Evolutionary conservation across 495 filamentous ascomycete genomes (phyloP), one percentile per base, ranked within the genome.

Genomic region (Podospora australis): DNA sequence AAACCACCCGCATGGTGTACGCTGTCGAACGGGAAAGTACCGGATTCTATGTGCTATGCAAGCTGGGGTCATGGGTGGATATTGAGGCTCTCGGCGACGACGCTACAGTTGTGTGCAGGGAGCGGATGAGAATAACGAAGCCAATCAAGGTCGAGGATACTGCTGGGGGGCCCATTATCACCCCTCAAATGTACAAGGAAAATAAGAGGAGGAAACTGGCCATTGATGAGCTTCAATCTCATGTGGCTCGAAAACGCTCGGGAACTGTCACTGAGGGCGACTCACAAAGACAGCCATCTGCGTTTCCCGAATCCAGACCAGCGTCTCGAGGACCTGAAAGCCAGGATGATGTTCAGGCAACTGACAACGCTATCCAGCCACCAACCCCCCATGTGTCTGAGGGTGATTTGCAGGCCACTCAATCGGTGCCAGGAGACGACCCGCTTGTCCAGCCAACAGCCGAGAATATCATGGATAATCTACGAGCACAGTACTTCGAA

Each of bases 401-500:
- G 0, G 13, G 2, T 36, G 32, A 14, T 34, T 10, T 6, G 4
- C 32, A 36, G 13, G 32, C 32, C 14, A 14, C 13, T 10, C 51
- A 39, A 13, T 21, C 41, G 8, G 25, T 19, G 39, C 44, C 35
- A n/a, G 7, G 20, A 9, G 57, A 60, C 9, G 62, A 70, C 2
- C 6, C 40, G 1, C 34, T 61, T 4, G 28, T 39, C 28, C 81
- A 71, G 44, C 81, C 78, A 39, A 78, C 74, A 25, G 70, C 85
- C 11, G 74, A 81, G 36, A 78, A 81, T 28, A 76, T 86, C 5
- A 76, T 87, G 48, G 78, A 82, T 38, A 83, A 74, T 48, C 78
- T 90, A 56, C 71, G 81, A 47, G 75, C 69, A 22, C 88, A 96
- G 52, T 96, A 96, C 69, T 66, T 88, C 38, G 86, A 96, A 39